Percentiles rank a stretch among this genome's conserved stretches.
phyloP scores from a whole-genome alignment of 495 filamentous ascomycete genomes.

The Aspergillus conjunctus region DNA sequence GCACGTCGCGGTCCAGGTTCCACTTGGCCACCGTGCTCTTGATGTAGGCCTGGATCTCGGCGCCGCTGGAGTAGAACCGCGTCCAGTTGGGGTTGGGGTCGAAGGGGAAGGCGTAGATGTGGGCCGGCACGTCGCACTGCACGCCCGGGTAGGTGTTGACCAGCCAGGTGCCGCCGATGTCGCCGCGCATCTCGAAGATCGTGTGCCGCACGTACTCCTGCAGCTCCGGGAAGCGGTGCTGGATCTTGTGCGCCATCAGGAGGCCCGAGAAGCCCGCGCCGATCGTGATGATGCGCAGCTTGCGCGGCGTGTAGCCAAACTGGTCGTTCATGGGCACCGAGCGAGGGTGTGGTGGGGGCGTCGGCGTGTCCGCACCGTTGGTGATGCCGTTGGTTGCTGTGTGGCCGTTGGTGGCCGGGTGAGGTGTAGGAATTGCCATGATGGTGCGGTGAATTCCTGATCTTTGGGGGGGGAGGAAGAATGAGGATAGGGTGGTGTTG shows the following conservation, averaged over 20 bases:
- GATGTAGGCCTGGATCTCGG: conserved; percentile 63
- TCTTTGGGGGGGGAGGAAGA: background rate
- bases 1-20: conserved; percentile 51
- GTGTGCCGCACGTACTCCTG: conserved; percentile 48
- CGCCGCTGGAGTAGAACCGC: conserved; percentile 55
- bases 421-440: conserved; percentile 11
- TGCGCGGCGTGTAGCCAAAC: conserved; percentile 28
- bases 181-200: conserved; percentile 51
- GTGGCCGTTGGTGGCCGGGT: conserved; percentile 2
- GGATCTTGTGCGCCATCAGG: conserved; percentile 43
- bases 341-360: conserved; percentile 4
- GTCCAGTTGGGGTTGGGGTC: conserved; percentile 64
- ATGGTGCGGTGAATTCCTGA: background rate
- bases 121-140: conserved; percentile 60
- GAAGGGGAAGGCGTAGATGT: conserved; percentile 54
- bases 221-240: conserved; percentile 36
- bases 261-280: conserved; percentile 56
- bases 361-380: background rate
- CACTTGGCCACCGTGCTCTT: conserved; percentile 54
- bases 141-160: conserved; percentile 57
- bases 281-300: conserved; percentile 43
- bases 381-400: background rate
- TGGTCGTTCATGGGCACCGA: conserved; percentile 12
- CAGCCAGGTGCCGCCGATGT: conserved; percentile 54
- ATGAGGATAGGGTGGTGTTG: background rate